Conservation (phyloP, 345 rosid species). For the Erodium maritimum region DNA sequence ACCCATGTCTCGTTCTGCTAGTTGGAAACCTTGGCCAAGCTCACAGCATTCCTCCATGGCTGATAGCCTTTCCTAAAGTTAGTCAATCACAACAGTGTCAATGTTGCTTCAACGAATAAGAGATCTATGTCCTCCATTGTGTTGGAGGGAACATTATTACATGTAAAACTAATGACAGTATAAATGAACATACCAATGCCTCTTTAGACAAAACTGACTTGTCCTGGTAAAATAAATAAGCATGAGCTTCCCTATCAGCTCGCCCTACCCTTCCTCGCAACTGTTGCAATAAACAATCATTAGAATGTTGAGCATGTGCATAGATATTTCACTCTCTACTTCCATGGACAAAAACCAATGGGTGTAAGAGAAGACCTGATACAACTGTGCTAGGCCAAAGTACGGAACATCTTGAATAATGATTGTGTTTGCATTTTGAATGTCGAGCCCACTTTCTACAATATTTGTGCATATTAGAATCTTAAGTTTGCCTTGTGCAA, state of each 20-base stretch:
- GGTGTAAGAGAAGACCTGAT: conserved; percentile 48
- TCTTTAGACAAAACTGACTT: conserved; percentile 63
- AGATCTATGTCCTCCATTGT: too few relatives aligned
- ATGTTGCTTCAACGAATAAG: background rate
- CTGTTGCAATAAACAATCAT: conserved; percentile 29
- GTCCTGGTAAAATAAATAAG: conserved; percentile 88
- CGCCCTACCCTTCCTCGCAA: conserved; percentile 98
- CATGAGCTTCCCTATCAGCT: conserved; percentile 93
- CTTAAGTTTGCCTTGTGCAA: conserved; percentile 64
- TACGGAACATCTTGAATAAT: conserved; percentile 91
- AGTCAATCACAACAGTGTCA: conserved; percentile 17
- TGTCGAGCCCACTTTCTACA: conserved; percentile 95
- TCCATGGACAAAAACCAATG: background rate
- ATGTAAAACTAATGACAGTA: conserved; percentile 5
- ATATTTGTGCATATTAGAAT: conserved; percentile 85
- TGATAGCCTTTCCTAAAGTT: conserved; percentile 76
- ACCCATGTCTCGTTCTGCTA: conserved; percentile 98
- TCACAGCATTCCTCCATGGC: conserved; percentile 85
- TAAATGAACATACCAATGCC: conserved; percentile 47
- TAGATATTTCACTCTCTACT: background rate
- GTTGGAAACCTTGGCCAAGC: conserved; percentile 97
- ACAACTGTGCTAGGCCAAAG: conserved; percentile 89
- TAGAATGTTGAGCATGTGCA: conserved; percentile 2
- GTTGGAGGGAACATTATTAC: too few relatives aligned
- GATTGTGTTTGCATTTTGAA: conserved; percentile 92